Conservation (phyloP, 164 flowering plant genomes). For the Saururus chinensis region DNA sequence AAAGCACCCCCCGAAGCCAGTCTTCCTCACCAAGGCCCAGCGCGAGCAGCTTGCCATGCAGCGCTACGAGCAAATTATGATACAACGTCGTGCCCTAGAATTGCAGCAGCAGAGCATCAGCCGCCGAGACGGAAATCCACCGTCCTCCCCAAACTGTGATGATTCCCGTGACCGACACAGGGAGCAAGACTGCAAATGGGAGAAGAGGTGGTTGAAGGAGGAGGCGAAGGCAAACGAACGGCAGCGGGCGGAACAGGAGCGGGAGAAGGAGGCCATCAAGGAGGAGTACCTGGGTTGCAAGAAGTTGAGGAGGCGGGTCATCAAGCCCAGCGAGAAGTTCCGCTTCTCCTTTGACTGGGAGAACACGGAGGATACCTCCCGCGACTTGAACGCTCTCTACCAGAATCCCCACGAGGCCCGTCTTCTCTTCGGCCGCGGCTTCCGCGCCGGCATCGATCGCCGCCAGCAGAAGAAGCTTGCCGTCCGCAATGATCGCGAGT, state of each 20-base stretch:
- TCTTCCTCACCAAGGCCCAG: constrained; percentile 62
- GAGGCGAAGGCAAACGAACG: constrained; percentile 41
- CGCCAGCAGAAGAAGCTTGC: constrained; percentile 92
- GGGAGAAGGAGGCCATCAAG: constrained; percentile 51
- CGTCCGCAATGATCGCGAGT: constrained; percentile 69
- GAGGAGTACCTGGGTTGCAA: constrained; percentile 87
- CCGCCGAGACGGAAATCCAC: constrained; percentile 4
- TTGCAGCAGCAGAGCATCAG: constrained; percentile 6
- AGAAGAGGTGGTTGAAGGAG: constrained; percentile 22
- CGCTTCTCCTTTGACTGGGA: constrained; percentile 95
- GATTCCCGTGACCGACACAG: constrained; percentile 38
- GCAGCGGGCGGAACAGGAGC: constrained; percentile 19
- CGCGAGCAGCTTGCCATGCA: constrained; percentile 67
- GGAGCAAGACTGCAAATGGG: constrained; percentile 21
- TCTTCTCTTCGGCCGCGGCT: constrained; percentile 81
- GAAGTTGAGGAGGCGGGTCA: constrained; percentile 85
- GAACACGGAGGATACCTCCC: constrained; percentile 85
- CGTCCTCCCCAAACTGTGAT: constrained; percentile 3
- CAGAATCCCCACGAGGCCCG: constrained; percentile 95
- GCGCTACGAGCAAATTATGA: constrained; percentile 40
- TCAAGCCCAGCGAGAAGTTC: constrained; percentile 93
- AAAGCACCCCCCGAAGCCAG: constrained; percentile 28
- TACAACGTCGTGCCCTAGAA: constrained; percentile 19
- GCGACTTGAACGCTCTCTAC: constrained; percentile 79
- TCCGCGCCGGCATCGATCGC: constrained; percentile 87